These are phyloP conservation scores for Fonsecaea pedrosoi DNA, from an alignment of 2,329 filamentous ascomycete species.

Conservation along the genomic window DNA sequence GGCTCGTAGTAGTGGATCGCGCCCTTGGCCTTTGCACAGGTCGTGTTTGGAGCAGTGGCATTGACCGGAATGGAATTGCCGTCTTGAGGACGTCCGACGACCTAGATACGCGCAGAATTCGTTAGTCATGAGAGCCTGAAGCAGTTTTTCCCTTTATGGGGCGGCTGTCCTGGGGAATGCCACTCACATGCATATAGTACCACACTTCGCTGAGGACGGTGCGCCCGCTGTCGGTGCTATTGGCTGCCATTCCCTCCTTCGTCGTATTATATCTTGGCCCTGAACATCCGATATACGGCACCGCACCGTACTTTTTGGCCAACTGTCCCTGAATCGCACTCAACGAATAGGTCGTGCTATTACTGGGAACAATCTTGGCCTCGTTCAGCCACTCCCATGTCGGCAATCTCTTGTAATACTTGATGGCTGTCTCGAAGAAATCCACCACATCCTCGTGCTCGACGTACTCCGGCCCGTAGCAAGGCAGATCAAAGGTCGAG, in stretches of 20 bases:
- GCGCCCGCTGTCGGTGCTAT: constrained; percentile 61
- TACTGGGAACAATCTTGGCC: constrained; percentile 63
- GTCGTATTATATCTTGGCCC: constrained; percentile 68
- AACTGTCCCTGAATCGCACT: constrained; percentile 60
- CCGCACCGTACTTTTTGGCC: constrained; percentile 57
- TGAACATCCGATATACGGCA: constrained; percentile 67
- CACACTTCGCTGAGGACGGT: constrained; percentile 68
- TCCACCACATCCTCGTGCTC: constrained; percentile 67
- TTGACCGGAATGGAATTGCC: constrained; percentile 52
- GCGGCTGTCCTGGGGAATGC: neutral
- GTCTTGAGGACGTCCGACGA: constrained; percentile 61
- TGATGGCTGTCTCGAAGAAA: constrained; percentile 67
- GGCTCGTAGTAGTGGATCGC: constrained; percentile 39
- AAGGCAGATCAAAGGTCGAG: constrained; percentile 68
- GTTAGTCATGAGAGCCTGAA: neutral
- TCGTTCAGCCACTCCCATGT: constrained; percentile 67
- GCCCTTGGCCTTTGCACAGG: constrained; percentile 39
- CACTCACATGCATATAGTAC: constrained; percentile 67
- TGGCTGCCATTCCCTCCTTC: constrained; percentile 56
- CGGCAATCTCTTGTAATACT: constrained; percentile 64
- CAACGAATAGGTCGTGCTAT: constrained; percentile 64
- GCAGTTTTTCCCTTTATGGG: neutral
- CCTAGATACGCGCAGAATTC: constrained; percentile 12
- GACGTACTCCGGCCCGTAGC: constrained; percentile 66
- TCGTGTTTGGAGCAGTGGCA: constrained; percentile 36